Evolutionary conservation across 306 rosid genomes (phyloP).

Genomic region (Chamaecrista fasciculata): DNA sequence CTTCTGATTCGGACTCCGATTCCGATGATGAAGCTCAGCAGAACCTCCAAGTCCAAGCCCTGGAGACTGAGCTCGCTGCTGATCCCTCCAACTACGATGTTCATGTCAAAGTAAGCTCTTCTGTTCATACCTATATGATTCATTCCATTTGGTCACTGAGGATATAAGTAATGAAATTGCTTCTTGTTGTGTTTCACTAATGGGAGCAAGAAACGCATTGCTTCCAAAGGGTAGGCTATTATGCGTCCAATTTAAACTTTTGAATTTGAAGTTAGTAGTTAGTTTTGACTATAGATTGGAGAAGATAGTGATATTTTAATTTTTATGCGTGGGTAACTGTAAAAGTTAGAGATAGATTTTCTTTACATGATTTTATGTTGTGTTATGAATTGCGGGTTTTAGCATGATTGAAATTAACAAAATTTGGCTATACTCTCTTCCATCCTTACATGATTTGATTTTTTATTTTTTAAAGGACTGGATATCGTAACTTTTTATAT

Average conservation of each 20-base stretch:
- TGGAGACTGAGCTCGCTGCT: conserved; percentile 55
- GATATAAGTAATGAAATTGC: neutral
- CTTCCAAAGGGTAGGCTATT: neutral
- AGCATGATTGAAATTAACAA: neutral
- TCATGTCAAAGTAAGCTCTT: conserved; percentile 51
- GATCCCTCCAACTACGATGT: conserved; percentile 75
- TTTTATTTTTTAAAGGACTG: neutral
- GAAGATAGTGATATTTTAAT: neutral
- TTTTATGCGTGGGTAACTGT: neutral
- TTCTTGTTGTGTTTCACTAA: neutral
- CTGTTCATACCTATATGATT: neutral
- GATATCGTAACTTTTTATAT: neutral
- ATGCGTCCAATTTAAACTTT: neutral
- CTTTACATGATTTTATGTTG: neutral
- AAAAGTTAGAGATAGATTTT: neutral
- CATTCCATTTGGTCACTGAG: neutral
- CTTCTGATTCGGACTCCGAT: conserved; percentile 35
- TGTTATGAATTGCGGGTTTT: neutral
- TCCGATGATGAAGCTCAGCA: conserved; percentile 66
- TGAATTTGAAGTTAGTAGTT: neutral
- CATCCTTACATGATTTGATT: neutral
- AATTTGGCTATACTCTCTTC: neutral
- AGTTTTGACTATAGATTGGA: neutral
- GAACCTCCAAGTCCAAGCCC: conserved; percentile 57
- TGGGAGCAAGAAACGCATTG: neutral